These are phyloP conservation scores for Cryptococcus wingfieldii DNA, from an alignment of 1,284 basidiomycete genomes.

Conservation along the genomic window DNA sequence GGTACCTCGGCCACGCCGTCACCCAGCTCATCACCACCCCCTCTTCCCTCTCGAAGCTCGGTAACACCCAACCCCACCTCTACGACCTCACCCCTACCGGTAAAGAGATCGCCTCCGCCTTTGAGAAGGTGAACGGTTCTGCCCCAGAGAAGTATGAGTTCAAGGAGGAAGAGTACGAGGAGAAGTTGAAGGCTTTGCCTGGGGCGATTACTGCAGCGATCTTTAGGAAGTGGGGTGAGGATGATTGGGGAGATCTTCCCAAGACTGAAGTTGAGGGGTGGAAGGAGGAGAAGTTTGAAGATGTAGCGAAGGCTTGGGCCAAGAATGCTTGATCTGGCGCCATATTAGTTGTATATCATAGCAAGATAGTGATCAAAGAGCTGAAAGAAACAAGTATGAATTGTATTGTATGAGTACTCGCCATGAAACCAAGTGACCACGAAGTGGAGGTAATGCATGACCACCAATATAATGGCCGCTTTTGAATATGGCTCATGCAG, in stretches of 20 bases:
- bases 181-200: not conserved
- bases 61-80: not conserved
- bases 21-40: constrained; percentile 4
- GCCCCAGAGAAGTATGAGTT: not conserved
- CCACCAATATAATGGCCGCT: too few species aligned
- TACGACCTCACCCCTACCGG: constrained; percentile 8
- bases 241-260: constrained; percentile 2
- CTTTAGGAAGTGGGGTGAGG: constrained; percentile 5
- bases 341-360: too few species aligned
- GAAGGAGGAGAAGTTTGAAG: constrained; percentile 2
- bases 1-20: constrained; percentile 9
- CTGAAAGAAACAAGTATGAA: too few species aligned
- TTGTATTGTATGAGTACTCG: too few species aligned
- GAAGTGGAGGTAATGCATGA: too few species aligned
- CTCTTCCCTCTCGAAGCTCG: not conserved
- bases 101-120: constrained; percentile 2
- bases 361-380: too few species aligned
- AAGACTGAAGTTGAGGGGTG: constrained; percentile 6
- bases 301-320: constrained; percentile 1
- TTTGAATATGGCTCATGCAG: too few species aligned
- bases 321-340: constrained; percentile 18
- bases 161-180: constrained; percentile 3
- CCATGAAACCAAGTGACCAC: too few species aligned
- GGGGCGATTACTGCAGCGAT: constrained; percentile 3
- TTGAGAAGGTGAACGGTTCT: constrained; percentile 8